Base-by-base conservation (phyloP, 345 rosid genomes). In the Atalantia buxifolia region DNA sequence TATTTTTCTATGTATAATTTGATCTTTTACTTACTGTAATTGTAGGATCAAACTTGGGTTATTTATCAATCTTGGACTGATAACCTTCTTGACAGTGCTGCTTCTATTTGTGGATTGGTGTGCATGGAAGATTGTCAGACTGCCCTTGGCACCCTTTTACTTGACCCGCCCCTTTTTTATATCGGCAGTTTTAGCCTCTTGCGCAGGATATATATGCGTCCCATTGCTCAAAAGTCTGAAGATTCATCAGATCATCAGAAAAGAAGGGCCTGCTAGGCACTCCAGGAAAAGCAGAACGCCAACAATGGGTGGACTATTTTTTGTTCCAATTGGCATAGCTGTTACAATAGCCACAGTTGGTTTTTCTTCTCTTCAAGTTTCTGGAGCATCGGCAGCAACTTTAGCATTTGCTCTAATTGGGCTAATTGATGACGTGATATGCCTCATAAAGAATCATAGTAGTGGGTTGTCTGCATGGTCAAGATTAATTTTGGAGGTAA, bases 101-200 rank as follows among this genome's bases (percentile, higher is more conserved):
- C 91, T 92, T 82, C 56, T 92, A 72, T 81, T 88, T 72, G 85
- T 88, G 69, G 99, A 95, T 81, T 92, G 91, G 85, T 91, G 91
- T 74, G 97, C 96, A 6, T 93, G 99, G 99, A 91, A 89, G 87
- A 91, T 95, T 59, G 95, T 93, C 80, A 90, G 98, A 82, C 85
- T 92, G 40, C 99, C 99, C 36, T 81, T 95, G 76, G 86, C 84
- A 19, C 92, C 92, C 59, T 93, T 90, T 80, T 84, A 86, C 83
- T 85, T 95, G 85, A 88, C 85, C 40, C 81, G 85, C 0, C 98
- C 98, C 4, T 95, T 95, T 82, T 83, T 92, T 66, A 80, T 83
- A 25, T 90, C 97, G 0, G 87, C 89, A 24, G 74, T 79, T 84
- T 71, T 93, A 74, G 93, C 73, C 14, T 79, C 92, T 9, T 75